Evolutionary conservation across 2,329 filamentous ascomycete species (phyloP), one percentile per base, ranked within the genome.

Genomic region (Annulohypoxylon truncatum): DNA sequence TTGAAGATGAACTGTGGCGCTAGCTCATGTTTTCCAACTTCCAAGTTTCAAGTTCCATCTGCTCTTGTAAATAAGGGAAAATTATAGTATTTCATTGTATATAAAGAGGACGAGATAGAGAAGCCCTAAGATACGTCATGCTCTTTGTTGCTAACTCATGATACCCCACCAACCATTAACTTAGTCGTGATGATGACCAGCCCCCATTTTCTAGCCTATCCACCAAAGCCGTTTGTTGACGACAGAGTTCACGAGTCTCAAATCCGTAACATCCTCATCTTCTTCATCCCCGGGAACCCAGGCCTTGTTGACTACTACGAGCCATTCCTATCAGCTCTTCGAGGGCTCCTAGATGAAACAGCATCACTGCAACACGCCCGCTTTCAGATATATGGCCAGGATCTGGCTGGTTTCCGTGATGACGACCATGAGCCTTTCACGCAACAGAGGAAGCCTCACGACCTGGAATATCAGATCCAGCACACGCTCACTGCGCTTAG

Each of bases 201-300:
- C 15, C 33, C 68, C 33, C 71, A 70, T 38, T 65, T 64, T 26
- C 44, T 72, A 33, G 44, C 63, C 8, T 72, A 70, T 42, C 67
- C 66, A 40, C 61, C 69, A 5, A 55, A 28, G 7, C 33, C 35
- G 4, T 44, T 55, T 35, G 33, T 40, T 10, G 47, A 22, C n/a
- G 48, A 53, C 10, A 35, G 15, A 38, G 52, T 53, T 4, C 35
- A 52, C 20, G 42, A 61, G 13, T 38, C 20, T 20, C 44, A 29
- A 13, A 38, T 64, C 13, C 68, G 64, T 24, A 48, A 76, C 20
- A 80, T 79, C 65, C 84, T 94, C 52, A 80, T 94, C 70, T 93
- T 89, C 80, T 90, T 92, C 77, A 83, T 95, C 40, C 87, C 90
- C 26, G 92, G 92, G 18, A 95, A 95, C 70, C 92, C 92, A 4